Percentiles rank a stretch among this genome's conserved stretches.
Conservation (phyloP, 768 basidiomycete genomes). For the Kwoniella sp. region DNA sequence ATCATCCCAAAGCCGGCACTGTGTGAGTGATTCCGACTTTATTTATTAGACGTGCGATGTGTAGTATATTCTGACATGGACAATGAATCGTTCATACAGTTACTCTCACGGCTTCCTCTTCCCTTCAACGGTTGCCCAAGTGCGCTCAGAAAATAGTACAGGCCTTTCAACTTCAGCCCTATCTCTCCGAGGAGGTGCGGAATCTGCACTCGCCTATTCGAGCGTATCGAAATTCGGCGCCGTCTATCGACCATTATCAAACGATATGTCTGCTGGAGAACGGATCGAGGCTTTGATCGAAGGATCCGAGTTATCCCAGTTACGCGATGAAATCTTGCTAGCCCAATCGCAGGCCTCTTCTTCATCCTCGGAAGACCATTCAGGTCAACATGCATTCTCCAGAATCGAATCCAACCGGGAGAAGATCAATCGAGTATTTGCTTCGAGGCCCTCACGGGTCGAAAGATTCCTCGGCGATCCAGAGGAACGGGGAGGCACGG, state of each 20-base stretch:
- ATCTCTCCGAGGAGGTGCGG: conserved; percentile 49
- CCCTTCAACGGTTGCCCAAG: conserved; percentile 78
- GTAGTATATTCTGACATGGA: background rate
- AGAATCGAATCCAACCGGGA: conserved; percentile 31
- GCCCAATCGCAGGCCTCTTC: background rate
- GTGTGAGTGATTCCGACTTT: conserved; percentile 66
- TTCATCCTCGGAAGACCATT: conserved; percentile 17
- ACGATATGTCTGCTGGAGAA: conserved; percentile 67
- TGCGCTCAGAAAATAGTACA: conserved; percentile 60
- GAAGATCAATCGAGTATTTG: conserved; percentile 35
- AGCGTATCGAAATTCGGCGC: conserved; percentile 83
- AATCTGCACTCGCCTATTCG: conserved; percentile 65
- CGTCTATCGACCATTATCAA: conserved; percentile 70
- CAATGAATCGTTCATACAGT: conserved; percentile 57
- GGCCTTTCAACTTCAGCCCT: conserved; percentile 51
- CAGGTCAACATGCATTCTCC: conserved; percentile 27
- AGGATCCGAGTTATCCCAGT: conserved; percentile 77
- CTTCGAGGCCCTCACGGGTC: conserved; percentile 39
- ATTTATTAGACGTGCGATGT: conserved; percentile 1
- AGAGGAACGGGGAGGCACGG: conserved; percentile 74
- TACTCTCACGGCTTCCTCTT: conserved; percentile 95
- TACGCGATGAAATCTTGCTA: conserved; percentile 54
- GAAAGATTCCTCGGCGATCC: conserved; percentile 58
- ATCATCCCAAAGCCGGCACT: conserved; percentile 90
- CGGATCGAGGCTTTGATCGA: conserved; percentile 91